Percentiles rank a stretch among this genome's conserved stretches.
Evolutionary conservation across 225 moss, liverwort and hornwort genomes (phyloP).

Genomic region (Bryoerythrophyllum caledonicum): DNA sequence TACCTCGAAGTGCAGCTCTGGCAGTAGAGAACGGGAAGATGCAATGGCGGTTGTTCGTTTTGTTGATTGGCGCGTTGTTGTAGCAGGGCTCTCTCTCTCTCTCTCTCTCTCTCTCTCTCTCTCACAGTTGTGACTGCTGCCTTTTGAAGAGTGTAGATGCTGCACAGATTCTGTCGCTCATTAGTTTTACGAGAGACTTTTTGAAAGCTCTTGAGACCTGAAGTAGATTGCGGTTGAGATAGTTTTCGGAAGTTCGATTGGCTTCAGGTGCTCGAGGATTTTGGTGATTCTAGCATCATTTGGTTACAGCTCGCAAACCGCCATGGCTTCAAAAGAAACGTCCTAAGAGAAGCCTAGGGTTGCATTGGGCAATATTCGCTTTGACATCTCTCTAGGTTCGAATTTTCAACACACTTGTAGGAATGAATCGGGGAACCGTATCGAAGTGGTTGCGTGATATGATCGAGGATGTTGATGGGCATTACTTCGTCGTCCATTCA

Average conservation of each 20-base stretch:
- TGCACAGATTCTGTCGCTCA: slow-evolving; percentile 9
- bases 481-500: not conserved
- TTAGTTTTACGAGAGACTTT: not conserved
- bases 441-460: slow-evolving; percentile 8
- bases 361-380: not conserved
- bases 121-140: slow-evolving; percentile 2
- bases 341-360: not conserved
- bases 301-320: not conserved
- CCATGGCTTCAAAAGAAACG: not conserved
- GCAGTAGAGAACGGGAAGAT: not conserved
- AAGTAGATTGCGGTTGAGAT: not conserved
- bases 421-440: not conserved
- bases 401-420: not conserved
- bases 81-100: not conserved
- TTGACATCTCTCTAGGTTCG: not conserved
- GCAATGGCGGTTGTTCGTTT: slow-evolving; percentile 11
- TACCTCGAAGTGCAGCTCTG: not conserved
- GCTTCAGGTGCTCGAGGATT: not conserved
- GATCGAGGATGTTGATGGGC: slow-evolving; percentile 3
- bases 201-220: not conserved
- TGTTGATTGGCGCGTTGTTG: slow-evolving; percentile 1
- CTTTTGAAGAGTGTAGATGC: slow-evolving; percentile 7
- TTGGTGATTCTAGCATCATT: not conserved
- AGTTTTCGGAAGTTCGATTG: slow-evolving; percentile 7
- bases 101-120: not conserved